Conservation (phyloP, 1,284 basidiomycete genomes). For the Schizophyllum commune region DNA sequence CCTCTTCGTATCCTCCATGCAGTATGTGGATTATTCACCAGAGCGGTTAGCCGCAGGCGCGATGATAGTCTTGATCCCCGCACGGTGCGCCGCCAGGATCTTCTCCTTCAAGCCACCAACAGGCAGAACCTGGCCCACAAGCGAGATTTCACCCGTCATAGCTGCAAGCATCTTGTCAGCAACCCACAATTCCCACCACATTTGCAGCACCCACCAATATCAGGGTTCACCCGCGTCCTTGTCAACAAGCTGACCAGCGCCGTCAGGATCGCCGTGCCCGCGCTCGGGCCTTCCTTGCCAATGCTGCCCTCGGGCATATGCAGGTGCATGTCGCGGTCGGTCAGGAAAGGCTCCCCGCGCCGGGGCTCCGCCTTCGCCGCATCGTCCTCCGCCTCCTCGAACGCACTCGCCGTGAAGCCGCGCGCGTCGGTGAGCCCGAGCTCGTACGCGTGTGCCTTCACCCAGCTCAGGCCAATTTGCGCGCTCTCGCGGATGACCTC, state of each 20-base stretch:
- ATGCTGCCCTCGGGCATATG: constrained; percentile 98
- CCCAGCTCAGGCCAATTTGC: constrained; percentile 90
- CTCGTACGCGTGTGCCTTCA: constrained; percentile 84
- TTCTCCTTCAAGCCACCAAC: constrained; percentile 95
- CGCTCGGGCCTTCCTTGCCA: constrained; percentile 96
- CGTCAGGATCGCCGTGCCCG: constrained; percentile 88
- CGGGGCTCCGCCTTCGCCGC: constrained; percentile 16
- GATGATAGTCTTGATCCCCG: constrained; percentile 87
- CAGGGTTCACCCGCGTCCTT: constrained; percentile 72
- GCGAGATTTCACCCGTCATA: constrained; percentile 93
- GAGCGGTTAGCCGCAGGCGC: constrained; percentile 83
- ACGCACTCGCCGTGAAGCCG: neutral
- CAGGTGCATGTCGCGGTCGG: constrained; percentile 82
- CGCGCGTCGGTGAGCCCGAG: constrained; percentile 67
- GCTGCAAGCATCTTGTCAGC: constrained; percentile 37
- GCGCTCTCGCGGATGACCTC: constrained; percentile 97
- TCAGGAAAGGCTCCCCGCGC: constrained; percentile 66
- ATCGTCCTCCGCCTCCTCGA: neutral
- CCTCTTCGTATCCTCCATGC: too few relatives aligned
- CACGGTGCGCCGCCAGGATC: constrained; percentile 89
- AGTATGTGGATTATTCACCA: neutral
- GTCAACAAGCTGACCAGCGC: constrained; percentile 91
- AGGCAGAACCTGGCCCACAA: constrained; percentile 87
- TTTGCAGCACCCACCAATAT: constrained; percentile 60
- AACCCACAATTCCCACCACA: neutral